Evolutionary conservation across 208 protist species (phyloP).

Genomic region (Crithidia sp.): DNA sequence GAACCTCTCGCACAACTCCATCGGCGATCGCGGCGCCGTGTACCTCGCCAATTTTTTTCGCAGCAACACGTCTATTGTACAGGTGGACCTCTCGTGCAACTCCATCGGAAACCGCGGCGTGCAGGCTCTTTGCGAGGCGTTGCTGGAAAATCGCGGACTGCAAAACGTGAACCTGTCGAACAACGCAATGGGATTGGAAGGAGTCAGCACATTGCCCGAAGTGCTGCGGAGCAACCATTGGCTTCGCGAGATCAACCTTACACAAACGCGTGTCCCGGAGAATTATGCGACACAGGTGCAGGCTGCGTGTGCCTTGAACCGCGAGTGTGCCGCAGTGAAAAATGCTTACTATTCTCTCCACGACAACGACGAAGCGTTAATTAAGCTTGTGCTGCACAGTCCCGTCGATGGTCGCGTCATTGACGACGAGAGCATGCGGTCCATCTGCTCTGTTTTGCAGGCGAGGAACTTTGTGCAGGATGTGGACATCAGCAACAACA

Average conservation of each 20-base stretch:
- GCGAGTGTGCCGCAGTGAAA: constrained; percentile 69
- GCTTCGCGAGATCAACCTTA: constrained; percentile 47
- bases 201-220: constrained; percentile 49
- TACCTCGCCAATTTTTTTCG: constrained; percentile 75
- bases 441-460: constrained; percentile 59
- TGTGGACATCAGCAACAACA: constrained; percentile 69
- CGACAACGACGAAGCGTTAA: constrained; percentile 54
- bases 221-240: constrained; percentile 74
- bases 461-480: constrained; percentile 45
- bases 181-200: constrained; percentile 66
- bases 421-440: constrained; percentile 67
- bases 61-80: constrained; percentile 53
- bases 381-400: constrained; percentile 55
- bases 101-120: constrained; percentile 79
- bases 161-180: constrained; percentile 65
- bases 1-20: constrained; percentile 82
- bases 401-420: constrained; percentile 40
- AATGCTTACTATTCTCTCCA: constrained; percentile 59
- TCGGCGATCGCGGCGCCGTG: constrained; percentile 74
- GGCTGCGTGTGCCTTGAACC: constrained; percentile 73
- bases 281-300: constrained; percentile 47
- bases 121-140: constrained; percentile 62
- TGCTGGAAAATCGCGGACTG: constrained; percentile 73
- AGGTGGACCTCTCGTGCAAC: constrained; percentile 71
- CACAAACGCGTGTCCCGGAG: constrained; percentile 56